A percentile compares a stretch with the other conserved stretches of the same genome.
Evolutionary conservation across 163 green algal species (phyloP).

Genomic region (Chlamydomonas reinhardtii): DNA sequence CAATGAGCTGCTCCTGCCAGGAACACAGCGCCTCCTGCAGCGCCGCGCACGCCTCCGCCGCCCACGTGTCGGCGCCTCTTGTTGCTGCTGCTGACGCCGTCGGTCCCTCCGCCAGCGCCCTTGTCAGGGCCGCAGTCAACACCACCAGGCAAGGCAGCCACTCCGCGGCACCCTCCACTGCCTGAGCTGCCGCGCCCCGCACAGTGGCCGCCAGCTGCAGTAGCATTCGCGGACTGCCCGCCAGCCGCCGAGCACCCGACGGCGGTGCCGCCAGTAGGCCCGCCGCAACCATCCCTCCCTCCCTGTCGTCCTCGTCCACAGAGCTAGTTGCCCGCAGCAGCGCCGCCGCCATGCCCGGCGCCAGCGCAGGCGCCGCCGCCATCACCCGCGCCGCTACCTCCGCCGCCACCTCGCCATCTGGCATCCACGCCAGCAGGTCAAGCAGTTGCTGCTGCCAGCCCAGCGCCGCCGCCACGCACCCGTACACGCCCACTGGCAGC

Average conservation of each 20-base stretch:
- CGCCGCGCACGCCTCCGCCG: conserved; percentile 9
- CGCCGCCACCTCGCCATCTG: background rate
- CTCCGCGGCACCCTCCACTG: background rate
- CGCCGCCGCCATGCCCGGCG: conserved; percentile 15
- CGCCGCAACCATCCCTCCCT: too few relatives aligned
- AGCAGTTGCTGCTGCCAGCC: background rate
- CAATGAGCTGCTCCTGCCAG: conserved; percentile 1
- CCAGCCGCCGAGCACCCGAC: background rate
- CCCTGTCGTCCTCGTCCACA: too few relatives aligned
- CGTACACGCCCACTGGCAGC: conserved; percentile 1
- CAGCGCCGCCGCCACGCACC: background rate
- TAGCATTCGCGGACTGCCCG: background rate
- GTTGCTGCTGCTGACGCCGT: background rate
- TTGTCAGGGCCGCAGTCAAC: background rate
- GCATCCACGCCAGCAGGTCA: conserved; percentile 19
- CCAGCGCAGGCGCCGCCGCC: background rate
- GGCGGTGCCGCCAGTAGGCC: background rate
- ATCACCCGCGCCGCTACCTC: background rate
- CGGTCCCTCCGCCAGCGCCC: background rate
- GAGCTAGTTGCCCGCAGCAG: background rate
- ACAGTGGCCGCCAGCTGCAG: background rate
- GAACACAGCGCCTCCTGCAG: conserved; percentile 28
- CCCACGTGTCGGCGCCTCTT: background rate
- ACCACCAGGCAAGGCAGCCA: conserved; percentile 30
- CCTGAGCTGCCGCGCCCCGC: background rate